phyloP scores from a whole-genome alignment of 495 filamentous ascomycete species.

The Stereocaulon alpinum region DNA sequence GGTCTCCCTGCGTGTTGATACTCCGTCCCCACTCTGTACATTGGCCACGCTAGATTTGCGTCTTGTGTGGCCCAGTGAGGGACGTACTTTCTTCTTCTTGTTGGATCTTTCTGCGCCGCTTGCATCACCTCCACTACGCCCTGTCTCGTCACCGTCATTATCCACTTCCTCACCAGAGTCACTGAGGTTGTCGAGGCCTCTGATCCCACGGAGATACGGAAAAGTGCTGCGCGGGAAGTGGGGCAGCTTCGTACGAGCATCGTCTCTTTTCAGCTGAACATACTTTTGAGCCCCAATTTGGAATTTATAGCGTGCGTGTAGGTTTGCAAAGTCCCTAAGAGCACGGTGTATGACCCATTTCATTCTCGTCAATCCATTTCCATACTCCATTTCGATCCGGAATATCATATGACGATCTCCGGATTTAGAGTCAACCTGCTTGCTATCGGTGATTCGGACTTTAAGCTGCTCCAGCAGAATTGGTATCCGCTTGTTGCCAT shows the following conservation, averaged over 20 bases:
- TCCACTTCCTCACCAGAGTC: slow-evolving; percentile 87
- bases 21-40: slow-evolving; percentile 33
- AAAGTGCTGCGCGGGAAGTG: slow-evolving; percentile 86
- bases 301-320: slow-evolving; percentile 87
- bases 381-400: slow-evolving; percentile 90
- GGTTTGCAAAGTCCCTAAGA: slow-evolving; percentile 79
- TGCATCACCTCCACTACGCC: slow-evolving; percentile 44
- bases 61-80: slow-evolving; percentile 43
- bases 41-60: slow-evolving; percentile 48
- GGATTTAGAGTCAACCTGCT: slow-evolving; percentile 45
- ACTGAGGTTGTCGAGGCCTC: slow-evolving; percentile 65
- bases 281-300: slow-evolving; percentile 72
- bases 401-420: slow-evolving; percentile 80
- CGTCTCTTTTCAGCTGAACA: slow-evolving; percentile 47
- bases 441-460: slow-evolving; percentile 70
- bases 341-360: slow-evolving; percentile 89
- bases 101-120: slow-evolving; percentile 46
- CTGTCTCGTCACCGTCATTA: slow-evolving; percentile 46
- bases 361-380: slow-evolving; percentile 90
- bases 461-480: slow-evolving; percentile 93
- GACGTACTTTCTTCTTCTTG: slow-evolving; percentile 54
- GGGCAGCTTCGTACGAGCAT: slow-evolving; percentile 58
- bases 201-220: slow-evolving; percentile 74
- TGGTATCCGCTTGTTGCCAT: slow-evolving; percentile 87
- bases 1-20: slow-evolving; percentile 37